A percentile compares a stretch with the other conserved stretches of the same genome.
phyloP scores from a whole-genome alignment of 1,139 yeast species.

The Geotrichum reessii region DNA sequence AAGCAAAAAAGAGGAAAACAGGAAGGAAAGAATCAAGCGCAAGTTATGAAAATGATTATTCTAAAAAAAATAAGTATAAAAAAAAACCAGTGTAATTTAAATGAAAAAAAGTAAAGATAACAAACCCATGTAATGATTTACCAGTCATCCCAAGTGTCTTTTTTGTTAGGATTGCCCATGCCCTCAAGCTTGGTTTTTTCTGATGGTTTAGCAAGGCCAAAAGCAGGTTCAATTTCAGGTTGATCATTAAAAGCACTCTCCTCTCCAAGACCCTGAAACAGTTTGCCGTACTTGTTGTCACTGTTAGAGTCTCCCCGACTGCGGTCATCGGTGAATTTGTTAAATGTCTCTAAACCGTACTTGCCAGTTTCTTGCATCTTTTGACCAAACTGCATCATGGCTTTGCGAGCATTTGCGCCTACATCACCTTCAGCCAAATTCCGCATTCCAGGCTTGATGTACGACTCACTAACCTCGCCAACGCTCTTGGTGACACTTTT shows the following conservation, averaged over 20 bases:
- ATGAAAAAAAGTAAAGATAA: not conserved
- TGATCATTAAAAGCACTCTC: conserved; percentile 33
- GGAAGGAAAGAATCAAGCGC: not conserved
- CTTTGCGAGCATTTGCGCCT: conserved; percentile 74
- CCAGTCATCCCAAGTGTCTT: conserved; percentile 19
- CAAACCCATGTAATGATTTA: not conserved
- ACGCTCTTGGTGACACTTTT: conserved; percentile 76
- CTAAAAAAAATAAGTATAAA: too few relatives aligned
- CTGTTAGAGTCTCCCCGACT: conserved; percentile 31
- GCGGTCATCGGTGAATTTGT: conserved; percentile 50
- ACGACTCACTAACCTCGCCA: conserved; percentile 77
- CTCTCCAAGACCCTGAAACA: conserved; percentile 50
- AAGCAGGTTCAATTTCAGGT: conserved; percentile 51
- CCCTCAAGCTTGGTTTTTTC: conserved; percentile 55
- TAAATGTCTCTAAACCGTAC: conserved; percentile 54
- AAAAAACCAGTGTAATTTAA: not conserved
- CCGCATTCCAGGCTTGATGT: conserved; percentile 81
- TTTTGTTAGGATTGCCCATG: conserved; percentile 37
- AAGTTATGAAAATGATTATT: too few relatives aligned
- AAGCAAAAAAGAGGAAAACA: not conserved
- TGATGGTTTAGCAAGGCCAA: conserved; percentile 61
- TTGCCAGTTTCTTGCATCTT: conserved; percentile 85
- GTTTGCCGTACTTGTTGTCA: conserved; percentile 44
- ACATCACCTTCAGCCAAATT: conserved; percentile 78
- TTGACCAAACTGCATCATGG: conserved; percentile 93